Base-by-base conservation (phyloP, 2,329 filamentous ascomycete genomes). In the Allantophomopsis cytisporea region DNA sequence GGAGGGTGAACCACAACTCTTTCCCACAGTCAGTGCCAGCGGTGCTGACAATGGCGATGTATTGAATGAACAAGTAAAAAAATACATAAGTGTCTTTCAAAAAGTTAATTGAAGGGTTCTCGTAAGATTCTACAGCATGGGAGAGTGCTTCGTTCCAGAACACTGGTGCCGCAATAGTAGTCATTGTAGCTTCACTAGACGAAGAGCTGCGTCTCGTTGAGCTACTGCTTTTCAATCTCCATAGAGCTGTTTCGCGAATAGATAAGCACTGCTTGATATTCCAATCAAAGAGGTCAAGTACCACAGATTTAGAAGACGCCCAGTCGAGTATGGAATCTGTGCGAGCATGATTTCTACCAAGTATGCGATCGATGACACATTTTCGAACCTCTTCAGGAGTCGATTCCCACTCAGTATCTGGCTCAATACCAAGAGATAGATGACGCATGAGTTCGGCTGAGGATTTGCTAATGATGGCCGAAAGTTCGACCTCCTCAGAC, bases 21-120 rank as follows among this genome's bases (percentile, higher is more conserved):
- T 58, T 44, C 40, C 60, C 59, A 20, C 60, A 48, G 36, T 60
- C 53, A 12, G 54, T 54, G 5, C 55, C 56, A 4, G 53, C 59
- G 2, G 55, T 53, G 1, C 55, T 55, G 30, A 60, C 50, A 36
- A 60, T 52, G 8, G 54, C 57, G 1, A 57, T 42, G 52, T 56
- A 61, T 39, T 58, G 57, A 14, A 52, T 44, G 13, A 58, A 45
- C 4, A 46, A 45, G 34, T 54, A 39, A 1, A 56, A 47, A 2
- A 58, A 30, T 21, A 43, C 34, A 30, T 47, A 47, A 30, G 44
- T 41, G 6, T 21, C 21, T 2, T 43, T 43, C 2, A 47, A 33
- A 2, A 53, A 31, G 1, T 41, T 40, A 6, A 15, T 10, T 3
- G 15, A 3, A 14, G 10, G 6, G 13, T 15, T 34, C 5, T 14